Base-by-base conservation (phyloP, 179 eudicot genomes). In the Spinacia oleracea region DNA sequence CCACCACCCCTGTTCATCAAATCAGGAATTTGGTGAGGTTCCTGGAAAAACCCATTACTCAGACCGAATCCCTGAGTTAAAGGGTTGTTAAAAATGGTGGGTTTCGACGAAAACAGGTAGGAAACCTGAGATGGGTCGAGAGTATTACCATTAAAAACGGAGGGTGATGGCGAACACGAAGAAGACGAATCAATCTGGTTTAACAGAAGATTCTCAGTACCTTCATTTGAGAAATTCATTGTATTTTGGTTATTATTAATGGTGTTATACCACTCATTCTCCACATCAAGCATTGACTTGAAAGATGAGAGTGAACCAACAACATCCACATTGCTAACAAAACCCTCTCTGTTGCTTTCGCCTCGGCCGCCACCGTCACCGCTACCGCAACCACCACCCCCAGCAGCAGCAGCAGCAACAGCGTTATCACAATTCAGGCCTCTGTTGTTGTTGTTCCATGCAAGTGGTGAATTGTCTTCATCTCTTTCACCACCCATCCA, bases 111-210 rank as follows among this genome's bases (percentile, higher is more conserved):
- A 2, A 84, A 69, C 43, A 88, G 81, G 83, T 85, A 92, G 29
- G 84, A 81, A 16, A 84, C 77, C 48, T 89, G 92, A 75, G 87
- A 69, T 25, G 90, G 86, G 87, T 91, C 91, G 15, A 91, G 70
- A 74, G 73, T 73, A n/a, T 72, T 15, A 9, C 51, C n/a, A 77
- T 78, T 81, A 74, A 90, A 88, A 50, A 89, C 86, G 15, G 92
- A 88, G 14, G 90, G 87, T 6, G 91, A 87, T 32, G 93, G 85
- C 2, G 93, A 88, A 66, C 93, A 90, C 20, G 93, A 88, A 9
- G 91, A 82, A 25, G 93, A 88, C 3, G 96, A 90, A 53, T 90
- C 97, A 69, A 90, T 84, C 4, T 82, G 86, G 18, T 88, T 89
- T 6, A 90, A 72, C 25, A 90, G 50, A 56, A 90, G 38, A 71